A percentile compares a stretch with the other conserved stretches of the same genome.
These are phyloP conservation scores for Pyricularia pennisetigena DNA, from an alignment of 2,329 filamentous ascomycete species.

Conservation along the genomic window DNA sequence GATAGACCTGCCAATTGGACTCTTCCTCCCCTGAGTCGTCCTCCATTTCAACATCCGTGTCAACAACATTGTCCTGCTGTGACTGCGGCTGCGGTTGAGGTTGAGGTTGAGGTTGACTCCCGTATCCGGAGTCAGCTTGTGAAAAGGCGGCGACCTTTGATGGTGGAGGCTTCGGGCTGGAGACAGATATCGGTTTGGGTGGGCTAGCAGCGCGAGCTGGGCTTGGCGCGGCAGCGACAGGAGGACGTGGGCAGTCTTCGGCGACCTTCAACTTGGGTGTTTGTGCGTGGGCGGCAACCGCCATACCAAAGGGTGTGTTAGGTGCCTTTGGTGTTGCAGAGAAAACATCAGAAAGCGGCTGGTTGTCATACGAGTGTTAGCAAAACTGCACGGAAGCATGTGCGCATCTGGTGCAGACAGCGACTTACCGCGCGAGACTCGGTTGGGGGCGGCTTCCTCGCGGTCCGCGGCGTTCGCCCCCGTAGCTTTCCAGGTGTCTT, in stretches of 20 bases:
- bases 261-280: conserved; percentile 51
- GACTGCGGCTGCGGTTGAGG: conserved; percentile 21
- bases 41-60: conserved; percentile 19
- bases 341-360: conserved; percentile 53
- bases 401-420: neutral
- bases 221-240: conserved; percentile 16
- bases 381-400: neutral
- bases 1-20: conserved; percentile 2
- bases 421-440: conserved; percentile 55
- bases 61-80: neutral
- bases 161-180: conserved; percentile 19
- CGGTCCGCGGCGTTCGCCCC: conserved; percentile 69
- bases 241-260: conserved; percentile 29
- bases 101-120: conserved; percentile 48
- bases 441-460: conserved; percentile 43
- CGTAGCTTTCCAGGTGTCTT: conserved; percentile 82
- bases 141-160: conserved; percentile 18
- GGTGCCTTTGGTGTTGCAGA: conserved; percentile 42
- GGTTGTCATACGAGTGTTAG: conserved; percentile 15
- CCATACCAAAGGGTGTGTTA: conserved; percentile 33
- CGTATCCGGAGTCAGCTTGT: conserved; percentile 59
- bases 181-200: conserved; percentile 20
- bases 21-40: conserved; percentile 17
- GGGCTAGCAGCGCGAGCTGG: conserved; percentile 19
- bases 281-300: conserved; percentile 27